Conservation (phyloP, 768 basidiomycete species). For the Lyophyllum shimeji region DNA sequence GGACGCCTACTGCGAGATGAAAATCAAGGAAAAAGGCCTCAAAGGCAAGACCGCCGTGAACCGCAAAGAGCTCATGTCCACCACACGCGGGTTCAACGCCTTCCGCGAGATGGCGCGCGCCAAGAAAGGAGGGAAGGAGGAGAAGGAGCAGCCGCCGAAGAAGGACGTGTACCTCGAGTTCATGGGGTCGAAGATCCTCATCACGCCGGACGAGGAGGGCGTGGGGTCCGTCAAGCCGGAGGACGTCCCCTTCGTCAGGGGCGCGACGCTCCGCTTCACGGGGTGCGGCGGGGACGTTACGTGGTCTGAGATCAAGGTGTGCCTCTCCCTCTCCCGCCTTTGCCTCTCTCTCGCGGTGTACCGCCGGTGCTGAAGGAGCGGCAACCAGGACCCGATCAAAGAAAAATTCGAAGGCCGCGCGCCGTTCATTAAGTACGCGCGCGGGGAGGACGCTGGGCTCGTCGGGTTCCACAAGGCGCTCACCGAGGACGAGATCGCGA, state of each 20-base stretch:
- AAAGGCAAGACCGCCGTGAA: constrained; percentile 66
- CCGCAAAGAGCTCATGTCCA: constrained; percentile 54
- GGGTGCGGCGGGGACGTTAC: constrained; percentile 51
- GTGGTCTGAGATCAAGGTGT: constrained; percentile 52
- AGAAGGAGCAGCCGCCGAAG: constrained; percentile 26
- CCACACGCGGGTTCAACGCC: constrained; percentile 70
- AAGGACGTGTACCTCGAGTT: constrained; percentile 74
- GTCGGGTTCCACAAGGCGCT: constrained; percentile 66
- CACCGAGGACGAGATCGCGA: constrained; percentile 70
- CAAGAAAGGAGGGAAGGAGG: constrained; percentile 28
- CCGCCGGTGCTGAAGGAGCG: not conserved
- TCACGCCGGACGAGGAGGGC: constrained; percentile 60
- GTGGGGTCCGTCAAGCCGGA: constrained; percentile 63
- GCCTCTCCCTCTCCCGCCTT: not conserved
- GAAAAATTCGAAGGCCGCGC: constrained; percentile 47
- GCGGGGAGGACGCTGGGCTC: constrained; percentile 47
- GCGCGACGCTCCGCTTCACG: constrained; percentile 57
- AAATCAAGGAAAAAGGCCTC: constrained; percentile 92
- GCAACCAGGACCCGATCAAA: constrained; percentile 43
- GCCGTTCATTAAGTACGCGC: constrained; percentile 51
- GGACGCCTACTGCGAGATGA: constrained; percentile 91
- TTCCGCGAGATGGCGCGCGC: constrained; percentile 63
- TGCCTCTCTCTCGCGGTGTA: not conserved
- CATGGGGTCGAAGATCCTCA: constrained; percentile 67
- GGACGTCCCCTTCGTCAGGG: constrained; percentile 52